Evolutionary conservation across 2,329 filamentous ascomycete species (phyloP).

Genomic region (Beauveria varroae): DNA sequence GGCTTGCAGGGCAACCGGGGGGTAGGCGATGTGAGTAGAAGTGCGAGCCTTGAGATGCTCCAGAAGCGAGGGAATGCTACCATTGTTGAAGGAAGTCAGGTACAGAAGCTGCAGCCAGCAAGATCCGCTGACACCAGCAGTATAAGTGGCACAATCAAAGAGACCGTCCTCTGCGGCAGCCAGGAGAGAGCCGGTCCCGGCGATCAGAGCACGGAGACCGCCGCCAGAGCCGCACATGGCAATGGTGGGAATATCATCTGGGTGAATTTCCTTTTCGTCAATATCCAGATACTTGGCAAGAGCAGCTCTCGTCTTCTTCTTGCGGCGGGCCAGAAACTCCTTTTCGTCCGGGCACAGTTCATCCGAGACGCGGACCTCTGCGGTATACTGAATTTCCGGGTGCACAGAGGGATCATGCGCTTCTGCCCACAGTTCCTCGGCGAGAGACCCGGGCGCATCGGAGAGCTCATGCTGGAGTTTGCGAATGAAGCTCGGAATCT

Average conservation of each 20-base stretch:
- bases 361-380: conserved; percentile 71
- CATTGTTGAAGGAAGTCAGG: conserved; percentile 61
- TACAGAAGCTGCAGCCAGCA: conserved; percentile 93
- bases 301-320: conserved; percentile 59
- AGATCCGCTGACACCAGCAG: conserved; percentile 88
- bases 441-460: conserved; percentile 78
- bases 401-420: conserved; percentile 77
- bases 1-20: conserved; percentile 71
- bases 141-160: conserved; percentile 92
- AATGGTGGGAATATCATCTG: conserved; percentile 87
- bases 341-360: conserved; percentile 80
- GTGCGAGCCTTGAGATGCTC: conserved; percentile 82
- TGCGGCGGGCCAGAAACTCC: conserved; percentile 62
- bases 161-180: conserved; percentile 80
- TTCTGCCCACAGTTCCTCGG: conserved; percentile 89
- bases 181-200: conserved; percentile 79
- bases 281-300: conserved; percentile 77
- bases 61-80: conserved; percentile 62
- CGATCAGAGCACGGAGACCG: conserved; percentile 81
- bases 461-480: conserved; percentile 86
- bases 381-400: conserved; percentile 79
- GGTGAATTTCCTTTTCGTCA: conserved; percentile 72
- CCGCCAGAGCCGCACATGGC: conserved; percentile 93
- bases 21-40: conserved; percentile 85
- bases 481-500: conserved; percentile 65